Conservation (phyloP, 2,329 filamentous ascomycete genomes). For the Tolypocladium tundrense region DNA sequence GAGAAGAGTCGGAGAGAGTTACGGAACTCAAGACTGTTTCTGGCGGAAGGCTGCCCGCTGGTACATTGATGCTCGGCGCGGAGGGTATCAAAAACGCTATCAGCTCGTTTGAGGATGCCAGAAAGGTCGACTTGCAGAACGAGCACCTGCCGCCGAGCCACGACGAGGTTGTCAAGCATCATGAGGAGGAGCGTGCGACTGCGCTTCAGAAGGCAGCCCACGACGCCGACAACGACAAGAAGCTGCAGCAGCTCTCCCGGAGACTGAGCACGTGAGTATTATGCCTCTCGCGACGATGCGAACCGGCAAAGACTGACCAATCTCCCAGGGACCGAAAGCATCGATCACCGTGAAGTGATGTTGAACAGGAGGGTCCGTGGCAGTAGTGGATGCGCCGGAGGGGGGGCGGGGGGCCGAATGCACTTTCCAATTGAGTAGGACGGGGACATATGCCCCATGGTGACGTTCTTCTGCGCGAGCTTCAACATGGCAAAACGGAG, state of each 20-base stretch:
- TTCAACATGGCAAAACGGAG: not conserved
- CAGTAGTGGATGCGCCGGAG: not conserved
- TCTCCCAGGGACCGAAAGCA: slow-evolving; percentile 21
- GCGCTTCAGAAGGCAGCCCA: slow-evolving; percentile 77
- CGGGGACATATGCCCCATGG: not conserved
- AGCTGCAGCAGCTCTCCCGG: slow-evolving; percentile 75
- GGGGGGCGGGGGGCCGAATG: not conserved
- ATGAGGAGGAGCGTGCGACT: slow-evolving; percentile 68
- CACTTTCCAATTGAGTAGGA: not conserved
- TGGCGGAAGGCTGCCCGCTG: slow-evolving; percentile 83
- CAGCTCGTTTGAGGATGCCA: slow-evolving; percentile 88
- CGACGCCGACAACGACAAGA: slow-evolving; percentile 87
- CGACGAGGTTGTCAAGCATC: slow-evolving; percentile 79
- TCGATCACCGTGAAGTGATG: slow-evolving; percentile 4
- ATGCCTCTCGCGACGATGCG: not conserved
- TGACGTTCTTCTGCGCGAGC: not conserved
- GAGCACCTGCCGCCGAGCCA: slow-evolving; percentile 86
- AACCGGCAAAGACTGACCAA: not conserved
- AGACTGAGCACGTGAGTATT: slow-evolving; percentile 80
- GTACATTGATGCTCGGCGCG: slow-evolving; percentile 93
- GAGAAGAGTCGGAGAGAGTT: slow-evolving; percentile 93
- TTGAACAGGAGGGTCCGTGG: not conserved
- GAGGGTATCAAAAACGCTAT: slow-evolving; percentile 99
- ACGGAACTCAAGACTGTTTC: slow-evolving; percentile 96
- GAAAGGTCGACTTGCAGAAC: slow-evolving; percentile 95